phyloP scores from a whole-genome alignment of 192 early-diverging fungal species.

The Jimgerdemannia flammicorona region DNA sequence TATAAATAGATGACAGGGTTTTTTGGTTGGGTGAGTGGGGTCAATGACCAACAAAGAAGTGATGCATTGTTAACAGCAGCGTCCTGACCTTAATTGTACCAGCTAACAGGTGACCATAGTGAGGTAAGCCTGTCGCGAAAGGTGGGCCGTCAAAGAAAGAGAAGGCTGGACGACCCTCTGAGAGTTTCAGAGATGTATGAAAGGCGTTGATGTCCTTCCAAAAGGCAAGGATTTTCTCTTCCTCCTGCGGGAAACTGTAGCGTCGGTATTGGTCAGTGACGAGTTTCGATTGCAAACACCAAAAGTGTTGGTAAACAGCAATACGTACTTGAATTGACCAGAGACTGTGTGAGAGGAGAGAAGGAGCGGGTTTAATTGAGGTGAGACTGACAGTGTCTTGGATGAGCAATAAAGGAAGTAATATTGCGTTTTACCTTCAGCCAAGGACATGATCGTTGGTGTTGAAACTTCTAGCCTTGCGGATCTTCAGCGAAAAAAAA shows the following conservation, averaged over 20 bases:
- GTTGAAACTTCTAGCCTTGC: too few species aligned
- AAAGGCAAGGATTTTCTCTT: constrained; percentile 88
- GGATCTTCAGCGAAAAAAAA: too few species aligned
- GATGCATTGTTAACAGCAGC: too few species aligned
- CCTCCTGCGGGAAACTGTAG: constrained; percentile 90
- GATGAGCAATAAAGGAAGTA: too few species aligned
- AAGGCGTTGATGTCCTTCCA: constrained; percentile 99
- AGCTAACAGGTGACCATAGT: constrained; percentile 97
- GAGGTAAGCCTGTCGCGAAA: constrained; percentile 97
- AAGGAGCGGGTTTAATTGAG: background rate
- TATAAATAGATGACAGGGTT: constrained; percentile 18
- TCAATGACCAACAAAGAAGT: background rate
- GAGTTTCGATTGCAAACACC: background rate
- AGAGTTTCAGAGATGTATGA: constrained; percentile 83
- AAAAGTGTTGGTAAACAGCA: background rate
- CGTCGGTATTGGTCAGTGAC: constrained; percentile 12
- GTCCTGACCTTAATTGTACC: constrained; percentile 92
- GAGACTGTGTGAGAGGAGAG: constrained; percentile 15
- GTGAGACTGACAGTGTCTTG: too few species aligned
- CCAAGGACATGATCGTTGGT: too few species aligned
- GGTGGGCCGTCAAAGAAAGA: constrained; percentile 99
- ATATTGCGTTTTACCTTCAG: too few species aligned
- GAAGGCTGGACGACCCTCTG: constrained; percentile 82
- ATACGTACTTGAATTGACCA: constrained; percentile 37
- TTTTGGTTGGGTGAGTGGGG: background rate